Conservation (phyloP, 176 grass and related monocot species). For the Eragrostis nindensis region DNA sequence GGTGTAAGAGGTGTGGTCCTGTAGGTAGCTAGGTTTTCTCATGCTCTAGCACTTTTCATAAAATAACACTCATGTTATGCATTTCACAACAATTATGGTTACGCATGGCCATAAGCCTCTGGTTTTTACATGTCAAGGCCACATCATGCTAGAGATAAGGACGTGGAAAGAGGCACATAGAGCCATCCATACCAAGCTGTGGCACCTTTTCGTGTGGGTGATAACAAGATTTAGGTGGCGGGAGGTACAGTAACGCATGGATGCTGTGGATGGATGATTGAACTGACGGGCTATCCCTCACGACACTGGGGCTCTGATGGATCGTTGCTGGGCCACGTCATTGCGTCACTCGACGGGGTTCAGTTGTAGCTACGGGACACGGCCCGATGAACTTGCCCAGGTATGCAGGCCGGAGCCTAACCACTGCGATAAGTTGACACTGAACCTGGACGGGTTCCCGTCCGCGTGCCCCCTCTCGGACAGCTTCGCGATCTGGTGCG, state of each 20-base stretch:
- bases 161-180: neutral
- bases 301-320: neutral
- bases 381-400: slow-evolving; percentile 41
- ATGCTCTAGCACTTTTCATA: too few species aligned
- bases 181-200: neutral
- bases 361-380: slow-evolving; percentile 45
- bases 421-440: neutral
- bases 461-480: slow-evolving; percentile 13
- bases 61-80: too few species aligned
- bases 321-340: neutral
- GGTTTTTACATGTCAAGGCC: neutral
- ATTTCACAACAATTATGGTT: neutral
- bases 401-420: slow-evolving; percentile 1
- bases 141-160: neutral
- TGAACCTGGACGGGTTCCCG: slow-evolving; percentile 46
- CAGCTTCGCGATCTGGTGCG: slow-evolving; percentile 28
- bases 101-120: too few species aligned
- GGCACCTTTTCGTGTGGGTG: neutral
- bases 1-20: too few species aligned
- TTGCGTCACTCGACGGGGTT: slow-evolving; percentile 31
- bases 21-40: neutral
- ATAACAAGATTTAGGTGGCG: neutral
- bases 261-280: too few species aligned
- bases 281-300: neutral
- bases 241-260: neutral